These are phyloP conservation scores for Alloteropsis semialata DNA, from an alignment of 176 grass and related monocot species.

Conservation along the genomic window DNA sequence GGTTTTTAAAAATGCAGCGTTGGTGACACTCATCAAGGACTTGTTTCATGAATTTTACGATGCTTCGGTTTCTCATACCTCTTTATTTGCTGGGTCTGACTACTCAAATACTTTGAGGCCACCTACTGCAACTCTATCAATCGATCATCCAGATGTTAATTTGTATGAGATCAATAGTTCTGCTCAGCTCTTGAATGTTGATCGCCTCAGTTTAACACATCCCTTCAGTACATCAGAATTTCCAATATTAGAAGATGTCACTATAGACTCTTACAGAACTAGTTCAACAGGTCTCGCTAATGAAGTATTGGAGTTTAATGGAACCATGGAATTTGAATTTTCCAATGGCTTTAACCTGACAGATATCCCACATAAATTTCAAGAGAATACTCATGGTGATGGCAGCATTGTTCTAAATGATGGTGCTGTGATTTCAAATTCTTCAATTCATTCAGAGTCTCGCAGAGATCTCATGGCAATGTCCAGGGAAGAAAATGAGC, in stretches of 20 bases:
- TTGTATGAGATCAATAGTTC: slow-evolving; percentile 32
- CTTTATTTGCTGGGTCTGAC: slow-evolving; percentile 31
- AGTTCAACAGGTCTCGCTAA: neutral
- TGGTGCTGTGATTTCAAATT: slow-evolving; percentile 13
- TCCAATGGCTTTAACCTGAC: slow-evolving; percentile 18
- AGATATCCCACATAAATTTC: slow-evolving; percentile 26
- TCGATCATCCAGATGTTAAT: slow-evolving; percentile 14
- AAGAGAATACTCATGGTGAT: slow-evolving; percentile 3
- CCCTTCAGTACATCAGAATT: slow-evolving; percentile 20
- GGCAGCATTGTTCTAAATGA: slow-evolving; percentile 11
- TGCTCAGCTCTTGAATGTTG: slow-evolving; percentile 30
- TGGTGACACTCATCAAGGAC: slow-evolving; percentile 58
- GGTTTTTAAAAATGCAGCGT: slow-evolving; percentile 49
- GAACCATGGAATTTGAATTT: slow-evolving; percentile 2
- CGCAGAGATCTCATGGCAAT: slow-evolving; percentile 35
- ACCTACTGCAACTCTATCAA: slow-evolving; percentile 7
- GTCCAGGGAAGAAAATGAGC: slow-evolving; percentile 39
- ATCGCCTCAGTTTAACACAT: slow-evolving; percentile 22
- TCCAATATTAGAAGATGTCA: slow-evolving; percentile 37
- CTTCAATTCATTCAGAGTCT: slow-evolving; percentile 33
- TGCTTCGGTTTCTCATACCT: slow-evolving; percentile 6
- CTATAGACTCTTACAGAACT: neutral
- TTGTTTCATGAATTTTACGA: slow-evolving; percentile 46
- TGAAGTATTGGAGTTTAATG: slow-evolving; percentile 19
- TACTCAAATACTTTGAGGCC: slow-evolving; percentile 27